phyloP scores from a whole-genome alignment of 805 yeast species.

The Candida nonsorbophila region DNA sequence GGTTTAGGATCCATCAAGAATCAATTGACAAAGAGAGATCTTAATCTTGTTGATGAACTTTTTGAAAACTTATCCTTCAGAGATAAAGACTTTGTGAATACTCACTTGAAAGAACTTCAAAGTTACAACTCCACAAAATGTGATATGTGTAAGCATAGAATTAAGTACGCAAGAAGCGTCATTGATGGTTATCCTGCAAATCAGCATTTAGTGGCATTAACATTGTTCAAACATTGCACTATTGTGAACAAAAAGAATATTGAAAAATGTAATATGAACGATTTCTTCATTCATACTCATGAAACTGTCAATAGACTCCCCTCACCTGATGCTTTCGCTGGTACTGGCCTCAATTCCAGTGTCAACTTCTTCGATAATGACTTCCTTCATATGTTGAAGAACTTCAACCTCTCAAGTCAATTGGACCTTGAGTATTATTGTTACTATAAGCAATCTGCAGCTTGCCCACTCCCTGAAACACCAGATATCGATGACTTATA shows the following conservation, averaged over 20 bases:
- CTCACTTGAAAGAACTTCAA: slow-evolving; percentile 22
- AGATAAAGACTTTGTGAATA: slow-evolving; percentile 24
- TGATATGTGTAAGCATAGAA: slow-evolving; percentile 29
- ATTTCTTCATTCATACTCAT: slow-evolving; percentile 34
- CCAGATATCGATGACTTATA: slow-evolving; percentile 39
- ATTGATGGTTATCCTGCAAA: slow-evolving; percentile 23
- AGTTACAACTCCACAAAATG: slow-evolving; percentile 28
- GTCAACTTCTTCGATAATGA: slow-evolving; percentile 34
- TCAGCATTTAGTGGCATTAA: slow-evolving; percentile 28
- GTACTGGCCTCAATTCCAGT: slow-evolving; percentile 18
- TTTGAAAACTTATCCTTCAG: slow-evolving; percentile 16
- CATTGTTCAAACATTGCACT: slow-evolving; percentile 32
- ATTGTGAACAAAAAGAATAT: slow-evolving; percentile 20
- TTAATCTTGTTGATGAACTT: slow-evolving; percentile 20
- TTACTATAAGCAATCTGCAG: slow-evolving; percentile 31
- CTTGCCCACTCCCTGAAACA: slow-evolving; percentile 49
- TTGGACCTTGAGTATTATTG: slow-evolving; percentile 49
- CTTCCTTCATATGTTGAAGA: slow-evolving; percentile 29
- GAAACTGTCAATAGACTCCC: too few species aligned
- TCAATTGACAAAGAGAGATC: slow-evolving; percentile 10
- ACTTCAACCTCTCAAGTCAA: slow-evolving; percentile 32
- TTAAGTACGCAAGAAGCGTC: slow-evolving; percentile 23
- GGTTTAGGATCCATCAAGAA: slow-evolving; percentile 8
- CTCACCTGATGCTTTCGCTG: slow-evolving; percentile 7
- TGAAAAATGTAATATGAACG: slow-evolving; percentile 26